Conservation (phyloP, 495 filamentous ascomycete genomes). For the Xylaria castorea region DNA sequence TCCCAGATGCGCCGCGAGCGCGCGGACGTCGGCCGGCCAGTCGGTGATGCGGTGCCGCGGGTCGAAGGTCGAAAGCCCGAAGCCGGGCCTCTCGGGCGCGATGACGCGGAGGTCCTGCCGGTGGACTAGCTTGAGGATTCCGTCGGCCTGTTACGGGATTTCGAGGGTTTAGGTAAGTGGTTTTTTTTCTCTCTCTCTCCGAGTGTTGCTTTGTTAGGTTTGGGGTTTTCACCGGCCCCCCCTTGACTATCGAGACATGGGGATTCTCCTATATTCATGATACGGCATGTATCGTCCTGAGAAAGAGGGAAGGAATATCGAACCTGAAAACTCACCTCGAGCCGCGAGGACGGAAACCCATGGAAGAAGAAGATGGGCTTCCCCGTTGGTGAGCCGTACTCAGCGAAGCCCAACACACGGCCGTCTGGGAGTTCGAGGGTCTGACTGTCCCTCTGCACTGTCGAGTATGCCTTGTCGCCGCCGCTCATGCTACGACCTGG, state of each 20-base stretch:
- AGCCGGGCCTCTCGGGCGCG: neutral
- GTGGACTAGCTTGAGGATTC: neutral
- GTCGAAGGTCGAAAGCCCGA: neutral
- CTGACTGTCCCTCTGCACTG: neutral
- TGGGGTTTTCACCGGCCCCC: neutral
- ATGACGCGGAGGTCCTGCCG: neutral
- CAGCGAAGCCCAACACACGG: neutral
- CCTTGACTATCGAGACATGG: neutral
- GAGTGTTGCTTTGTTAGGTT: no score
- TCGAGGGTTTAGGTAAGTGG: neutral
- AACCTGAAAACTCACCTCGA: neutral
- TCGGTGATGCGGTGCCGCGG: neutral
- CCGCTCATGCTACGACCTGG: neutral
- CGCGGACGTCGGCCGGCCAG: neutral
- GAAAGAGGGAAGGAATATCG: neutral
- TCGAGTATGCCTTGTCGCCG: neutral
- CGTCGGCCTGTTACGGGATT: neutral
- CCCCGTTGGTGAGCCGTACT: neutral
- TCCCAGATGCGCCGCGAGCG: neutral
- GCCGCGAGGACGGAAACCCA: neutral
- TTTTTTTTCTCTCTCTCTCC: no score
- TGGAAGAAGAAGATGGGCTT: slow-evolving; percentile 8
- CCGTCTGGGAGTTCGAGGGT: neutral
- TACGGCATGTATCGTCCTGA: neutral
- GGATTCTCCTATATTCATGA: neutral